Percentiles rank a stretch among this genome's conserved stretches.
Conservation (phyloP, 495 filamentous ascomycete genomes). For the Talaromyces proteolyticus region DNA sequence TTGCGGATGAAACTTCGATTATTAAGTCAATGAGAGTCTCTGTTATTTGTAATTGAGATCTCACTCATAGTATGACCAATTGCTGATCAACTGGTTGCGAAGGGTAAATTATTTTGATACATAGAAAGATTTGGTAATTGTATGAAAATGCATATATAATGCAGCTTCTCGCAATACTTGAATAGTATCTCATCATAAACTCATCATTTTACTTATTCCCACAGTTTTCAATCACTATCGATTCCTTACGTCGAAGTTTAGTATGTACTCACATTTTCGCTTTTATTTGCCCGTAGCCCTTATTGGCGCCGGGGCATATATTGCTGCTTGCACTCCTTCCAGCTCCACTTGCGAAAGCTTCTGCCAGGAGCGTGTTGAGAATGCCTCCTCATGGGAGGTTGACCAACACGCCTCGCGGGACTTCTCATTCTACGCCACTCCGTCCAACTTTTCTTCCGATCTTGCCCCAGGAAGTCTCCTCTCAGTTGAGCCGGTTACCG, state of each 20-base stretch:
- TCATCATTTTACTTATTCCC: background rate
- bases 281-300: background rate
- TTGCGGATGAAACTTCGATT: too few relatives aligned
- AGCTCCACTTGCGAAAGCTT: background rate
- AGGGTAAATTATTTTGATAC: too few relatives aligned
- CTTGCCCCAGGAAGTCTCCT: constrained; percentile 1
- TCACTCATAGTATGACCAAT: too few relatives aligned
- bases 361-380: background rate
- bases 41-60: too few relatives aligned
- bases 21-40: too few relatives aligned
- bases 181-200: too few relatives aligned
- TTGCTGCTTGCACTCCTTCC: background rate
- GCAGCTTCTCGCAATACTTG: background rate
- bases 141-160: too few relatives aligned
- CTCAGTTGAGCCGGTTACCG: constrained; percentile 14
- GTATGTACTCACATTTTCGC: background rate
- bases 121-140: too few relatives aligned
- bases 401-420: constrained; percentile 3
- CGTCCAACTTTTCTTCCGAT: constrained; percentile 2
- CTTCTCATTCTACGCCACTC: constrained; percentile 2
- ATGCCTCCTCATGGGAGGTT: background rate
- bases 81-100: too few relatives aligned
- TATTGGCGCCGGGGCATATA: background rate
- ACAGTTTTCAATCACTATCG: too few relatives aligned
- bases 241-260: background rate